Evolutionary conservation across 345 rosid species (phyloP).

Genomic region (Lepidium didymum): DNA sequence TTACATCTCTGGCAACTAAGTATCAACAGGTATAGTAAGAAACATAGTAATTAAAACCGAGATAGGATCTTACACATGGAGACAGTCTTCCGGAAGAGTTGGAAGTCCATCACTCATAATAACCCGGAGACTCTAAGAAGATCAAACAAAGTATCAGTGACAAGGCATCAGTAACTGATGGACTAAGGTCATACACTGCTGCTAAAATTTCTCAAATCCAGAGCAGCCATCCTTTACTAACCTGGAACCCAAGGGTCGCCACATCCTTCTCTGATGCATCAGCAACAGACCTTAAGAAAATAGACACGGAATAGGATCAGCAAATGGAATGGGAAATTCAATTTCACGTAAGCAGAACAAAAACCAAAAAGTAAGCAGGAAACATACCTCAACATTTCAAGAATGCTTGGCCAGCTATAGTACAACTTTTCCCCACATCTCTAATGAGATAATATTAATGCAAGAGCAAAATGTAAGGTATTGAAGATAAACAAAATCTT

Average conservation of each 20-base stretch:
- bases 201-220: not conserved
- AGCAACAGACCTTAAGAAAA: conserved; percentile 71
- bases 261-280: conserved; percentile 94
- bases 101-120: conserved; percentile 93
- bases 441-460: conserved; percentile 33
- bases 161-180: conserved; percentile 4
- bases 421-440: conserved; percentile 84
- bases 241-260: conserved; percentile 92
- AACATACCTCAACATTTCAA: conserved; percentile 81
- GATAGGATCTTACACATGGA: conserved; percentile 61
- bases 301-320: conserved; percentile 5
- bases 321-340: not conserved
- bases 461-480: conserved; percentile 15
- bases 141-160: conserved; percentile 25
- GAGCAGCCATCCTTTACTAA: conserved; percentile 26
- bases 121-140: conserved; percentile 68
- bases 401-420: conserved; percentile 86
- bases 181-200: not conserved
- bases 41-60: not conserved
- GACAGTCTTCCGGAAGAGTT: conserved; percentile 69
- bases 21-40: not conserved
- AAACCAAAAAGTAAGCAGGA: conserved; percentile 1
- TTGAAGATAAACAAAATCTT: not conserved
- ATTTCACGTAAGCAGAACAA: not conserved
- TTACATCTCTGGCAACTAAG: conserved; percentile 2